Conservation (phyloP, 179 eudicot genomes). For the Spergularia azorica region DNA sequence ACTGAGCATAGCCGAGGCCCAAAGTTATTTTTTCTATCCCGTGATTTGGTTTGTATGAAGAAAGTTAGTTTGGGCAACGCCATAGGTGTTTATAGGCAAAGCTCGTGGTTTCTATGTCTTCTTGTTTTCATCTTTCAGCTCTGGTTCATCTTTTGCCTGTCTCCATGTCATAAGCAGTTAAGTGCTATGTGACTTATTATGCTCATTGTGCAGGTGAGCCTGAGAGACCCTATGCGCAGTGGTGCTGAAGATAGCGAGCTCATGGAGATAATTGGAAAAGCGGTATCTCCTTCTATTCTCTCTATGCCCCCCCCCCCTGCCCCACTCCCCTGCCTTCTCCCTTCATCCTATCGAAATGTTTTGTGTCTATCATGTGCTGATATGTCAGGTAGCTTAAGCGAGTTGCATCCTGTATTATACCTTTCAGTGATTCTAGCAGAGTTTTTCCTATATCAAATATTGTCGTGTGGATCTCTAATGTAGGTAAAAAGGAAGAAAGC, state of each 20-base stretch:
- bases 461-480: background rate
- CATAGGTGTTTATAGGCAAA: background rate
- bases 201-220: conserved; percentile 63
- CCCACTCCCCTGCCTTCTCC: background rate
- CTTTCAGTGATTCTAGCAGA: background rate
- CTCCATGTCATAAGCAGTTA: background rate
- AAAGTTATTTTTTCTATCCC: background rate
- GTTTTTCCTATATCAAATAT: background rate
- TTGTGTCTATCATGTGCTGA: background rate
- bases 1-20: background rate
- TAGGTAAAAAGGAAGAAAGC: conserved; percentile 95
- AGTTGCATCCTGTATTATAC: background rate
- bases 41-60: background rate
- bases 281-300: conserved; percentile 29
- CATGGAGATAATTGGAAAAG: conserved; percentile 73
- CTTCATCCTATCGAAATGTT: background rate
- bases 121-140: background rate
- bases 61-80: background rate
- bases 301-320: background rate
- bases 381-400: conserved; percentile 1
- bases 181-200: background rate
- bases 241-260: conserved; percentile 78
- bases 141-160: background rate
- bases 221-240: conserved; percentile 87
- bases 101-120: background rate